Evolutionary conservation across 495 filamentous ascomycete genomes (phyloP).

Genomic region (Apodospora peruviana): DNA sequence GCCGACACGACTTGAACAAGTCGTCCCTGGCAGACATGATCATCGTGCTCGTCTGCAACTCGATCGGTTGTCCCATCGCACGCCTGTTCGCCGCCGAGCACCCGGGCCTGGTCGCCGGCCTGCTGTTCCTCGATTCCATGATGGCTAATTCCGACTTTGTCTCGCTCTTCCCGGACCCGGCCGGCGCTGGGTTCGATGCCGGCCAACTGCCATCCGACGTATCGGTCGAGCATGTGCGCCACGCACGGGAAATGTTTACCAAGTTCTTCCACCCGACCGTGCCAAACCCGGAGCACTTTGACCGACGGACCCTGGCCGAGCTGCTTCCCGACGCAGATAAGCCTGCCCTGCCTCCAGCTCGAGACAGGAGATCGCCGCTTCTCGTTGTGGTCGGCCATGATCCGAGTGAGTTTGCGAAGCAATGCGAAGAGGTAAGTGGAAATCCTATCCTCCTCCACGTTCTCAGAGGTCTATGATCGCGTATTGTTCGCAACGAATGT

Average conservation of each 20-base stretch:
- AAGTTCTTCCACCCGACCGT: slow-evolving; percentile 48
- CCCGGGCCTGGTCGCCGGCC: slow-evolving; percentile 36
- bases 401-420: slow-evolving; percentile 49
- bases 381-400: slow-evolving; percentile 59
- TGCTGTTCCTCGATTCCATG: slow-evolving; percentile 57
- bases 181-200: slow-evolving; percentile 41
- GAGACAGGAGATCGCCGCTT: slow-evolving; percentile 26
- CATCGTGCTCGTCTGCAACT: slow-evolving; percentile 51
- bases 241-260: slow-evolving; percentile 33
- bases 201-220: slow-evolving; percentile 36
- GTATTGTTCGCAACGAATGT: neutral
- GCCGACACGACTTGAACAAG: slow-evolving; percentile 4
- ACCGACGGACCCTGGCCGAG: slow-evolving; percentile 40
- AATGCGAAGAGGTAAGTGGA: slow-evolving; percentile 36
- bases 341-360: slow-evolving; percentile 40
- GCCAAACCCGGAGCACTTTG: slow-evolving; percentile 51
- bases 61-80: slow-evolving; percentile 55
- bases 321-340: slow-evolving; percentile 47
- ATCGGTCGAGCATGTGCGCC: slow-evolving; percentile 39
- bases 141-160: slow-evolving; percentile 57
- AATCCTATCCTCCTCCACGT: neutral
- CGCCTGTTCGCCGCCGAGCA: slow-evolving; percentile 49
- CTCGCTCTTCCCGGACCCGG: slow-evolving; percentile 56
- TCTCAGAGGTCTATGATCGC: neutral
- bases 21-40: neutral